Evolutionary conservation across 805 yeast species (phyloP).

Genomic region (Ogataea degrootiae): DNA sequence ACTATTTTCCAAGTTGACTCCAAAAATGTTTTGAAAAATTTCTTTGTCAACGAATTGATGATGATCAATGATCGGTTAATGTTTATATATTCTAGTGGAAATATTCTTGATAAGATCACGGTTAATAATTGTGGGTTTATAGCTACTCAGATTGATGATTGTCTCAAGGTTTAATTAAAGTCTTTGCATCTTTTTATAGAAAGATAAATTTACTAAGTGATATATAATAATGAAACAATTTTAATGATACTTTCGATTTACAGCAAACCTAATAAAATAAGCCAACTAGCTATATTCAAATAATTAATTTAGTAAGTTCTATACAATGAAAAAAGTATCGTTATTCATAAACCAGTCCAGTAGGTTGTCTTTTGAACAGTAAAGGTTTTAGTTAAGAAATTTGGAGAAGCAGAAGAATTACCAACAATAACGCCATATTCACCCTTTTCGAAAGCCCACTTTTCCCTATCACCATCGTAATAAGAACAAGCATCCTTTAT

Average conservation of each 20-base stretch:
- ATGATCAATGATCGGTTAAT: constrained; percentile 4
- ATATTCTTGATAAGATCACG: constrained; percentile 1
- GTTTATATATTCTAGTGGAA: constrained; percentile 2
- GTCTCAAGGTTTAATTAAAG: neutral
- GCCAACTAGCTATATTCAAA: too few species aligned
- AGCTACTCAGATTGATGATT: constrained; percentile 6
- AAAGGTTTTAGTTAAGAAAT: constrained; percentile 5
- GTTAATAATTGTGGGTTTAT: constrained; percentile 4
- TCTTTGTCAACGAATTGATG: constrained; percentile 2
- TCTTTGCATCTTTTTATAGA: too few species aligned
- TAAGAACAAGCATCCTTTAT: constrained; percentile 49
- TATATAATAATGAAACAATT: too few species aligned
- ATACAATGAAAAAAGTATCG: too few species aligned
- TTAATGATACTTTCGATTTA: too few species aligned
- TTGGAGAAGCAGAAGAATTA: constrained; percentile 20
- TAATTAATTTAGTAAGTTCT: too few species aligned
- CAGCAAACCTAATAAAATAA: too few species aligned
- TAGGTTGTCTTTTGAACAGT: constrained; percentile 3
- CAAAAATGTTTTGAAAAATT: neutral
- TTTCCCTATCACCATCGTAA: constrained; percentile 43
- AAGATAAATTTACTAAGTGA: too few species aligned
- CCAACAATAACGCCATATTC: constrained; percentile 46
- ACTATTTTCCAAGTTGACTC: constrained; percentile 4
- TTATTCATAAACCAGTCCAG: constrained; percentile 11
- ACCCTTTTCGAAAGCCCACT: constrained; percentile 54